Conservation (phyloP, 805 yeast genomes). For the Nakazawaea siamensis region DNA sequence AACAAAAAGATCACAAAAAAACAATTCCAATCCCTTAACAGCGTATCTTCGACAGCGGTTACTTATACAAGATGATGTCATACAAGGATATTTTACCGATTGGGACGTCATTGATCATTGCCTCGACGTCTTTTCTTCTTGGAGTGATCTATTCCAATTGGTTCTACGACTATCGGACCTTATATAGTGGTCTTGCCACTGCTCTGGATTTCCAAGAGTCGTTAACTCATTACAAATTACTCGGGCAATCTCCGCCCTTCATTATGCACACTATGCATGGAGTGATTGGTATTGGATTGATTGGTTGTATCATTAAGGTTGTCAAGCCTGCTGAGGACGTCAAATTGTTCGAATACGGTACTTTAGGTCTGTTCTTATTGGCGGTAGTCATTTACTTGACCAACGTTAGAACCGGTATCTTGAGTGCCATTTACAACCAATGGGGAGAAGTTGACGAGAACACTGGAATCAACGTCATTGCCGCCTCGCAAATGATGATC, state of each 20-base stretch:
- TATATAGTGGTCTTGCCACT: conserved; percentile 37
- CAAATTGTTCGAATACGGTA: conserved; percentile 84
- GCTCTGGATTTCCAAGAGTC: conserved; percentile 52
- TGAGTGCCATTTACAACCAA: conserved; percentile 56
- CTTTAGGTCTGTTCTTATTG: conserved; percentile 64
- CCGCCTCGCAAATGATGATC: conserved; percentile 78
- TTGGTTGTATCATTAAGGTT: conserved; percentile 69
- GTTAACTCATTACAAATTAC: conserved; percentile 61
- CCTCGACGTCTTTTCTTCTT: conserved; percentile 62
- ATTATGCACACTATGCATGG: conserved; percentile 57
- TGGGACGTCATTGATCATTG: conserved; percentile 31
- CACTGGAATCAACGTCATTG: conserved; percentile 86
- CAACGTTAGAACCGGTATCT: conserved; percentile 74
- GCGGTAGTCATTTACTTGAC: conserved; percentile 77
- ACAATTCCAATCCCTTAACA: too few species aligned
- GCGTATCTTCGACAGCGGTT: too few species aligned
- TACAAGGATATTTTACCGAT: conserved; percentile 37
- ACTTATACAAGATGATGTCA: too few species aligned
- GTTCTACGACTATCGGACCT: conserved; percentile 72
- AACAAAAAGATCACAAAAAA: too few species aligned
- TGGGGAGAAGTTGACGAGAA: conserved; percentile 93
- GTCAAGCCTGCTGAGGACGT: conserved; percentile 84
- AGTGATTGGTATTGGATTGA: conserved; percentile 54
- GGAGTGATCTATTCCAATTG: conserved; percentile 75
- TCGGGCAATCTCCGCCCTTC: conserved; percentile 58